Evolutionary conservation across 345 rosid species (phyloP).

Genomic region (Aquilaria malaccensis): DNA sequence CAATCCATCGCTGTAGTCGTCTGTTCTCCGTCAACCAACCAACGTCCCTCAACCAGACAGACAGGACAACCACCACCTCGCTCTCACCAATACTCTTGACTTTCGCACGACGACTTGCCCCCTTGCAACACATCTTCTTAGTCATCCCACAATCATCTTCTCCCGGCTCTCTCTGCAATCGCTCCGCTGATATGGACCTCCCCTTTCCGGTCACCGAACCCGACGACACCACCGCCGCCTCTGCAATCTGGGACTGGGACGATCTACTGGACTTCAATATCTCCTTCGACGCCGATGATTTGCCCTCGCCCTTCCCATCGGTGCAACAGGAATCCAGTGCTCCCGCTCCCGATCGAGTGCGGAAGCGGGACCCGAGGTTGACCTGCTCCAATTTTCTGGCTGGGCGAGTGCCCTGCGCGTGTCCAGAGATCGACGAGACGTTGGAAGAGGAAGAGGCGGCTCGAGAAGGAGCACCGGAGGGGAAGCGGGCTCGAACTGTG

Average conservation of each 20-base stretch:
- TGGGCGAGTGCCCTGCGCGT: slow-evolving; percentile 74
- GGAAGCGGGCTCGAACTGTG: slow-evolving; percentile 46
- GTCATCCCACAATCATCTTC: too few relatives aligned
- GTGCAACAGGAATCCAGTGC: slow-evolving; percentile 17
- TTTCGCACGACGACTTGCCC: too few relatives aligned
- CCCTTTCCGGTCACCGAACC: slow-evolving; percentile 27
- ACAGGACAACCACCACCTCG: too few relatives aligned
- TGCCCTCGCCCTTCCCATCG: slow-evolving; percentile 9
- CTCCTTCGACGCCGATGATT: slow-evolving; percentile 32
- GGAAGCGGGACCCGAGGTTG: slow-evolving; percentile 93
- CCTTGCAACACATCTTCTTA: too few relatives aligned
- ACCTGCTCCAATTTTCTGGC: slow-evolving; percentile 79
- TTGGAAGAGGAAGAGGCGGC: slow-evolving; percentile 44
- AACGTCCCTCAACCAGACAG: too few relatives aligned
- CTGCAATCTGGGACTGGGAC: slow-evolving; percentile 68
- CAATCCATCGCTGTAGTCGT: too few relatives aligned
- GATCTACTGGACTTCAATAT: slow-evolving; percentile 69
- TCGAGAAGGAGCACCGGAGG: slow-evolving; percentile 37
- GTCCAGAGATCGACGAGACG: slow-evolving; percentile 82
- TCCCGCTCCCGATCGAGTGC: slow-evolving; percentile 34
- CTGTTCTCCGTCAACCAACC: too few relatives aligned
- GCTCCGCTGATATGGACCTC: slow-evolving; percentile 24
- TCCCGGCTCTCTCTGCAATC: not conserved
- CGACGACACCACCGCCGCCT: slow-evolving; percentile 32
- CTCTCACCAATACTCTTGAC: too few relatives aligned